Evolutionary conservation across 805 yeast genomes (phyloP).

Genomic region (Clavispora fructus): DNA sequence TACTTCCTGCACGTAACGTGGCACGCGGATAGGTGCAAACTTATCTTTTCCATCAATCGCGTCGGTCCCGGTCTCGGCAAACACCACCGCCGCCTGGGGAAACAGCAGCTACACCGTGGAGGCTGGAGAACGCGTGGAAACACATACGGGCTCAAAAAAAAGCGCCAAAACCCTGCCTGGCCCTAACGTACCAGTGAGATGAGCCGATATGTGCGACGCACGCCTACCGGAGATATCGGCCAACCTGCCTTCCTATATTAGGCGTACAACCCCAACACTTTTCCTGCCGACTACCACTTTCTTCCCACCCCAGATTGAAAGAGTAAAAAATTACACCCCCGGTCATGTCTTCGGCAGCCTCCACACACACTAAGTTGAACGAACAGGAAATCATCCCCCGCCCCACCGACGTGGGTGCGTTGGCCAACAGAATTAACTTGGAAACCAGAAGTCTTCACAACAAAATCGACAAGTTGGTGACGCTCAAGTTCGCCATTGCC

Average conservation of each 20-base stretch:
- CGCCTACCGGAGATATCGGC: constrained; percentile 11
- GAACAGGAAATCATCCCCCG: constrained; percentile 61
- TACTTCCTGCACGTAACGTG: background rate
- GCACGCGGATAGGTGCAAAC: background rate
- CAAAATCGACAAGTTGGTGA: constrained; percentile 62
- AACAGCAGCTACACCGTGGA: too few relatives aligned
- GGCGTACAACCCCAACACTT: background rate
- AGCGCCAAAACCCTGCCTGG: too few relatives aligned
- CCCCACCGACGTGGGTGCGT: constrained; percentile 77
- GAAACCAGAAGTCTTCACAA: constrained; percentile 66
- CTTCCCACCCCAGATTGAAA: background rate
- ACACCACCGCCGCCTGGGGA: too few relatives aligned
- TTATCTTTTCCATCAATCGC: background rate
- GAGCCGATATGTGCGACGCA: constrained; percentile 10
- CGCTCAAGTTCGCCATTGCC: constrained; percentile 68
- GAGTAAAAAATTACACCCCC: too few relatives aligned
- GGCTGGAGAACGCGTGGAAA: too few relatives aligned
- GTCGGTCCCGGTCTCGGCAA: background rate
- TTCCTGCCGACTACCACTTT: background rate
- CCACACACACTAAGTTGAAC: background rate
- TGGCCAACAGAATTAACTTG: constrained; percentile 73
- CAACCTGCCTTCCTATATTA: constrained; percentile 1
- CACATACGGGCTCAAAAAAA: too few relatives aligned
- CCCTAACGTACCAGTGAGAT: background rate
- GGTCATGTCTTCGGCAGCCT: background rate